Conservation (phyloP, 495 filamentous ascomycete species). For the Aspergillus nidulans region DNA sequence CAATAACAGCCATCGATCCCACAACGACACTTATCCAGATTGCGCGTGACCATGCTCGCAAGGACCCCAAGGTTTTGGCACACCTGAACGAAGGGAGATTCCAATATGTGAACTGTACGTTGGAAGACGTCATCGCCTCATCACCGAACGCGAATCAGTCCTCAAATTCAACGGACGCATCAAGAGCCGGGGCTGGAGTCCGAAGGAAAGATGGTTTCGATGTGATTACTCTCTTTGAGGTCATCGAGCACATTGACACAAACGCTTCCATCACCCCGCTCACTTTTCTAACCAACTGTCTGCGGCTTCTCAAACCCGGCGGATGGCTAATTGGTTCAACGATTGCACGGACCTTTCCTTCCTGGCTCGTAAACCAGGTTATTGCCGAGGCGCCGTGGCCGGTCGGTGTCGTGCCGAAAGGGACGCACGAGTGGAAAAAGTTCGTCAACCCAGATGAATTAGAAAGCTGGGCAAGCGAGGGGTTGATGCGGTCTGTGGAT, state of each 20-base stretch:
- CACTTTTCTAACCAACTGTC: slow-evolving; percentile 62
- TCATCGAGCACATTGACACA: slow-evolving; percentile 77
- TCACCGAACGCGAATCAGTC: background rate
- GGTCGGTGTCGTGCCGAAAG: slow-evolving; percentile 78
- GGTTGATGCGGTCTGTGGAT: slow-evolving; percentile 39
- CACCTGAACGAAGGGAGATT: slow-evolving; percentile 53
- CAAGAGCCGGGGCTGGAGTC: background rate
- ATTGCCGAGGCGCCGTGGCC: slow-evolving; percentile 79
- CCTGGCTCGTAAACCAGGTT: slow-evolving; percentile 86
- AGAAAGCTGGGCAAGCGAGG: slow-evolving; percentile 52
- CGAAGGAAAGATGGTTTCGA: slow-evolving; percentile 46
- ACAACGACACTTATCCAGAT: slow-evolving; percentile 72
- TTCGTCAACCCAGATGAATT: slow-evolving; percentile 89
- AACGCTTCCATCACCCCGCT: slow-evolving; percentile 49
- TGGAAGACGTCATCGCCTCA: slow-evolving; percentile 50
- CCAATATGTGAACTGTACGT: slow-evolving; percentile 62
- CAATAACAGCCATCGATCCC: slow-evolving; percentile 82
- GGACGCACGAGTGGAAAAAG: slow-evolving; percentile 93
- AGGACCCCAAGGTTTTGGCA: slow-evolving; percentile 53
- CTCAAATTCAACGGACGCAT: background rate
- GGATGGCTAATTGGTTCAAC: slow-evolving; percentile 91
- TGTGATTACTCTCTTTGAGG: slow-evolving; percentile 85
- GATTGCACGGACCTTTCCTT: slow-evolving; percentile 80
- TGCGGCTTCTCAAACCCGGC: slow-evolving; percentile 75
- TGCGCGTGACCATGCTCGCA: slow-evolving; percentile 66